Base-by-base conservation (phyloP, 306 rosid species). In the Prosopis cineraria region DNA sequence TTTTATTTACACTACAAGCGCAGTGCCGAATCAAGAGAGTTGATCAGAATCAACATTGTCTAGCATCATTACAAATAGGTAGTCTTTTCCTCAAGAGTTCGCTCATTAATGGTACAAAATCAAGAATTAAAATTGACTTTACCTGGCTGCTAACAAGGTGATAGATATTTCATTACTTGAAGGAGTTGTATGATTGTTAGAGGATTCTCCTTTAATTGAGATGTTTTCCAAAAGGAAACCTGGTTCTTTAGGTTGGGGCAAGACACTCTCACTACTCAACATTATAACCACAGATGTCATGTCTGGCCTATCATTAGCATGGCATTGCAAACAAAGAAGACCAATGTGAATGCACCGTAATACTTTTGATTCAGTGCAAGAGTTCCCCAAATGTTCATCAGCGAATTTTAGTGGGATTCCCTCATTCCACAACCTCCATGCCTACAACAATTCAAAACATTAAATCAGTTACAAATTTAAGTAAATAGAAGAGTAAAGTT, bases 241-340 rank as follows among this genome's bases (percentile, higher is more conserved):
- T 0, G 86, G 90, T 12, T 89, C 85, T 13, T 67, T 80, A 4
- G 93, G 93, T 20, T 73, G 78, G 10, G 85, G 68, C 59, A 87
- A 83, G 1, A 13, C 8, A 63, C 30, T 71, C 43, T 79, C 82
- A 62, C 88, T 82, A 11, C 75, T 77, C 29, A 84, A 41, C 87
- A 89, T 84, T 56, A 82, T 43, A 58, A 86, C 87, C 17, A 82
- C 83, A 65, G 80, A 73, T 0, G 88, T 30, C 88, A 87, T 86
- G 63, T 73, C 68, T 30, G 89, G 88, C 65, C 93, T 60, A 17
- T 86, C 89, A 14, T 84, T 56, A 0, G 84, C 85, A 52, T 56
- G 79, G 13, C 76, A 83, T 44, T 88, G 90, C 37, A 88, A 19
- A 69, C 91, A 88, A 29, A 88, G 75, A 68, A 88, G 83, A 55